Conservation (phyloP, 768 basidiomycete species). For the Ramaria sp. region DNA sequence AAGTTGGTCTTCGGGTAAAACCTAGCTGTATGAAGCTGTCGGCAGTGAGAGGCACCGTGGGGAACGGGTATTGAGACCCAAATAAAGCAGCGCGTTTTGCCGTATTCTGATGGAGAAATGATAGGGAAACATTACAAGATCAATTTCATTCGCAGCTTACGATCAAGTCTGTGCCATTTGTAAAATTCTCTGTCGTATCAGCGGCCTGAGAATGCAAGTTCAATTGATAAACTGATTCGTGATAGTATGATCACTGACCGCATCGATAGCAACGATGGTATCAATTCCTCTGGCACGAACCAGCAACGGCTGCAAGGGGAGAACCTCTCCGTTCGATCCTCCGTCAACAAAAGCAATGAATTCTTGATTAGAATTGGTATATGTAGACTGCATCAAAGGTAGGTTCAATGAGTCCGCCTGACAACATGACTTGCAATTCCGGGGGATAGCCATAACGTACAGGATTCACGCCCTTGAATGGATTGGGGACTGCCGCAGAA, state of each 20-base stretch:
- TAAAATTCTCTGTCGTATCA: slow-evolving; percentile 4
- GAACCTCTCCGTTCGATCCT: slow-evolving; percentile 31
- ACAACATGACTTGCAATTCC: not conserved
- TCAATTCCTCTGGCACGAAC: slow-evolving; percentile 36
- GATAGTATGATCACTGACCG: not conserved
- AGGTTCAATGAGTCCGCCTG: no score
- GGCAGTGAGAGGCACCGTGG: slow-evolving; percentile 20
- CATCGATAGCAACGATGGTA: slow-evolving; percentile 39
- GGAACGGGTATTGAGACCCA: slow-evolving; percentile 23
- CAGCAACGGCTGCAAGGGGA: slow-evolving; percentile 40
- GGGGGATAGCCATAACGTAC: not conserved
- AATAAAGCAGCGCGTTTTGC: slow-evolving; percentile 28
- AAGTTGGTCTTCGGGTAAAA: slow-evolving; percentile 28
- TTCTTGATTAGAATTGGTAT: slow-evolving; percentile 21
- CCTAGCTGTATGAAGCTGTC: slow-evolving; percentile 23
- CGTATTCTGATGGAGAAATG: not conserved
- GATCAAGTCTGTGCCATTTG: slow-evolving; percentile 7
- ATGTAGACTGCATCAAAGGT: slow-evolving; percentile 14
- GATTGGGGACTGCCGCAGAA: slow-evolving; percentile 25
- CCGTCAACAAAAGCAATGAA: slow-evolving; percentile 29
- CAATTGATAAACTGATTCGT: no score
- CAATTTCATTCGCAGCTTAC: not conserved
- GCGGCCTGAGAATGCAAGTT: not conserved
- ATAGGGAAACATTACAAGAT: not conserved
- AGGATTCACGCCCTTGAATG: slow-evolving; percentile 27